Conservation (phyloP, 306 rosid genomes). For the Mucuna pruriens region DNA sequence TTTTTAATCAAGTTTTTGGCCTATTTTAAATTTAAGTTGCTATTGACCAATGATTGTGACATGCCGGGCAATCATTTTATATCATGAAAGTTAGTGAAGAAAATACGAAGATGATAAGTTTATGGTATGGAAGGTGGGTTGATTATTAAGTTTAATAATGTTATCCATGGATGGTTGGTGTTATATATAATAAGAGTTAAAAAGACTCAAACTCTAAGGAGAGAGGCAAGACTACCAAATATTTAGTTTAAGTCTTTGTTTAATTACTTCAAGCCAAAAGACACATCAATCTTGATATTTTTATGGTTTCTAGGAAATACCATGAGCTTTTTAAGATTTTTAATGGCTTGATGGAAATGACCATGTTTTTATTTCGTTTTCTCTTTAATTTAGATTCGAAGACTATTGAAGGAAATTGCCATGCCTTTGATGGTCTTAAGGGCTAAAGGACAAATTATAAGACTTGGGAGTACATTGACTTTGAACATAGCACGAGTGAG, state of each 20-base stretch:
- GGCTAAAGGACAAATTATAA: background rate
- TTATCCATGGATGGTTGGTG: conserved; percentile 13
- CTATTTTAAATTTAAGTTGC: background rate
- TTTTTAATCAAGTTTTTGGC: background rate
- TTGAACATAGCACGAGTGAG: background rate
- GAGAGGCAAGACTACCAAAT: background rate
- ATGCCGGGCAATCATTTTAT: background rate
- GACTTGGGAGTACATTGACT: conserved; percentile 21
- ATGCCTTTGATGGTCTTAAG: background rate
- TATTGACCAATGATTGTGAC: background rate
- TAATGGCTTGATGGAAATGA: background rate
- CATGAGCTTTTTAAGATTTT: conserved; percentile 15
- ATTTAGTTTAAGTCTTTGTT: conserved; percentile 24
- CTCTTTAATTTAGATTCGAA: background rate
- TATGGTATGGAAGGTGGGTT: background rate
- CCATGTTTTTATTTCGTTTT: background rate
- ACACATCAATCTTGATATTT: conserved; percentile 8
- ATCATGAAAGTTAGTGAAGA: background rate
- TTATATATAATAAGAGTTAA: background rate
- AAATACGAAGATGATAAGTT: background rate
- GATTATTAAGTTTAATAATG: background rate
- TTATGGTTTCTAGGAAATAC: background rate
- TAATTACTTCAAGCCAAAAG: conserved; percentile 22
- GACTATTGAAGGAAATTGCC: background rate
- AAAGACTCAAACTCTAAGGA: background rate